These are phyloP conservation scores for Jatropha multifida DNA, from an alignment of 441 rosid species.

Conservation along the genomic window DNA sequence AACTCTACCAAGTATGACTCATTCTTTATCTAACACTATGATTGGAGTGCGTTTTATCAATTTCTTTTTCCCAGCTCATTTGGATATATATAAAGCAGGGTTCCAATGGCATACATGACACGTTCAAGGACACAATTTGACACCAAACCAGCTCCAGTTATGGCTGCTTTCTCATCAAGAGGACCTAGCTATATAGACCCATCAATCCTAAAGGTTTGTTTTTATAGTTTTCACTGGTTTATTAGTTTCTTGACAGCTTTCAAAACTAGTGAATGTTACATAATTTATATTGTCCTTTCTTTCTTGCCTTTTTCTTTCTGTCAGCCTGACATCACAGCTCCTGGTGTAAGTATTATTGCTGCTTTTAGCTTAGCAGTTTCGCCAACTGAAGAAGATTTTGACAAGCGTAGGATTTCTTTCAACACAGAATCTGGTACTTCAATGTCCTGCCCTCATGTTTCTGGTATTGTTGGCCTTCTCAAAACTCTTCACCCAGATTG, in stretches of 20 bases:
- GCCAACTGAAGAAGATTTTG: conserved; percentile 31
- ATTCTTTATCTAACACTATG: no score
- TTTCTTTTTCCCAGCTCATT: no score
- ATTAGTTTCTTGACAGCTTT: neutral
- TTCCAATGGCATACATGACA: conserved; percentile 35
- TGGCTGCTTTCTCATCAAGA: conserved; percentile 60
- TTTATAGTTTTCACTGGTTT: neutral
- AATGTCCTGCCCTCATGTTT: conserved; percentile 70
- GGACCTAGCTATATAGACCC: conserved; percentile 54
- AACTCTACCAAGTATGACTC: conserved; percentile 32
- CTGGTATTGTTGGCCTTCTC: conserved; percentile 62
- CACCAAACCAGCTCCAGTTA: conserved; percentile 50
- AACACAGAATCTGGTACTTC: conserved; percentile 52
- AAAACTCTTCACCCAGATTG: conserved; percentile 49
- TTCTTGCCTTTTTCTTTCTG: neutral
- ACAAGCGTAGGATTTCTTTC: conserved; percentile 40
- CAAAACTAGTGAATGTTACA: neutral
- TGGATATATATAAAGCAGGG: neutral
- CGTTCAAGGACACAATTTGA: conserved; percentile 23
- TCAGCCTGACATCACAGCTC: conserved; percentile 74
- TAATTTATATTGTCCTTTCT: neutral
- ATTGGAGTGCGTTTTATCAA: no score
- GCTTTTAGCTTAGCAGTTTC: conserved; percentile 36
- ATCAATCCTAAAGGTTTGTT: conserved; percentile 42
- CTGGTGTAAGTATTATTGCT: conserved; percentile 56